Percentiles rank a stretch among this genome's conserved stretches.
Conservation (phyloP, 495 filamentous ascomycete species). For the Penicillium simplicissimum region DNA sequence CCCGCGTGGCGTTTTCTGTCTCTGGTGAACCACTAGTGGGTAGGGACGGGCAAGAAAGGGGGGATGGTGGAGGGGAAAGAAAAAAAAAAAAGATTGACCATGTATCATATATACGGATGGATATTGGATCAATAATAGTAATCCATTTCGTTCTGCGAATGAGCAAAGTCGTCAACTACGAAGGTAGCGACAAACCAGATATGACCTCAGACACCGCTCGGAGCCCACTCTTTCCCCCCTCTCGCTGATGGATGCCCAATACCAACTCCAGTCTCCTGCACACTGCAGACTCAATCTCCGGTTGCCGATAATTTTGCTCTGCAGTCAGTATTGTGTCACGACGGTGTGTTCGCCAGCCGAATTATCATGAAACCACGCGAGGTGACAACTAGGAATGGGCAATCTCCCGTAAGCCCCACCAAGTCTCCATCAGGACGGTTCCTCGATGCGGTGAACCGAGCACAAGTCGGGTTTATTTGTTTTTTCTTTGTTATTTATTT, state of each 20-base stretch:
- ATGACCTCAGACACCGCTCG: neutral
- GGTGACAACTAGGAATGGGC: slow-evolving; percentile 31
- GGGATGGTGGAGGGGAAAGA: slow-evolving; percentile 1
- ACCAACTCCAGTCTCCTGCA: neutral
- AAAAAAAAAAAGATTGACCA: neutral
- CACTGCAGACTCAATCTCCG: neutral
- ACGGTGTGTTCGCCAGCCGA: slow-evolving; percentile 3
- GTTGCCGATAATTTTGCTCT: neutral
- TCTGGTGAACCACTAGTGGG: slow-evolving; percentile 29
- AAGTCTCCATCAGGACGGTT: slow-evolving; percentile 29
- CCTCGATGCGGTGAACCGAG: slow-evolving; percentile 29
- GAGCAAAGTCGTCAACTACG: neutral
- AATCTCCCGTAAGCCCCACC: slow-evolving; percentile 37
- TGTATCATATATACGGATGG: neutral
- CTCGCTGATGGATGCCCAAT: neutral
- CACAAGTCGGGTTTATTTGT: neutral
- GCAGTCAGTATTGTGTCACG: neutral
- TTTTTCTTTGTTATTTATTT: slow-evolving; percentile 9
- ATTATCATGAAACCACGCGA: slow-evolving; percentile 35
- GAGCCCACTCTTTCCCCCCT: neutral
- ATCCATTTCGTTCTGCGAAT: neutral
- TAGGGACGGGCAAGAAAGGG: slow-evolving; percentile 6
- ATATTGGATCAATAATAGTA: neutral
- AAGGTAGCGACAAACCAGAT: neutral
- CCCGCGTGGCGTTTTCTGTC: slow-evolving; percentile 26